These are phyloP conservation scores for Yarrowia deformans DNA, from an alignment of 805 yeast species.

Conservation along the genomic window DNA sequence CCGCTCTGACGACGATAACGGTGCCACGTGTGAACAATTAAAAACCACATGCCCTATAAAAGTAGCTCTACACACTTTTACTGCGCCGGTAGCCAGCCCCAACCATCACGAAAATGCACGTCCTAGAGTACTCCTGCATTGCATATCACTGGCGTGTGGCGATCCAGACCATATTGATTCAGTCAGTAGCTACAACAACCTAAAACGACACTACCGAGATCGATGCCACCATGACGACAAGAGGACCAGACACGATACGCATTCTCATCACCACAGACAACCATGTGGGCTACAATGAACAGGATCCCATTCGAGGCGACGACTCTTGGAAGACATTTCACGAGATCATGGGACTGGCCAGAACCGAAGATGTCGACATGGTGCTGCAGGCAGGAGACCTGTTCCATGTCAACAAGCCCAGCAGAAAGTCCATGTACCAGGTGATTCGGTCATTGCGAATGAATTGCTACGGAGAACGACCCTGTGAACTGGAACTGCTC, in stretches of 20 bases:
- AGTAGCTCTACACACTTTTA: too few species aligned
- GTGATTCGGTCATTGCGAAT: conserved; percentile 74
- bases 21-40: neutral
- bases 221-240: conserved; percentile 11
- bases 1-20: neutral
- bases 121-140: conserved; percentile 15
- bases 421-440: conserved; percentile 83
- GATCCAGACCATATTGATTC: neutral
- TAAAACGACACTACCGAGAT: neutral
- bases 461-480: conserved; percentile 83
- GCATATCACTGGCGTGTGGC: conserved; percentile 10
- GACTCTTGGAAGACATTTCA: conserved; percentile 89
- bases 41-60: neutral
- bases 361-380: conserved; percentile 79
- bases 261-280: conserved; percentile 91
- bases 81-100: too few species aligned
- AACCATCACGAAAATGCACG: neutral
- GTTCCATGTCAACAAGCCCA: conserved; percentile 88
- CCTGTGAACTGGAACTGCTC: conserved; percentile 81
- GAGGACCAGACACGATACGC: conserved; percentile 71
- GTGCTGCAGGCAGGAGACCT: conserved; percentile 91
- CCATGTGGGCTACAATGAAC: conserved; percentile 92
- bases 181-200: neutral
- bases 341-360: conserved; percentile 79
- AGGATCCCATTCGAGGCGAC: conserved; percentile 87